Evolutionary conservation across 108 stramenopile genomes (phyloP).

Genomic region (Seminavis robusta): DNA sequence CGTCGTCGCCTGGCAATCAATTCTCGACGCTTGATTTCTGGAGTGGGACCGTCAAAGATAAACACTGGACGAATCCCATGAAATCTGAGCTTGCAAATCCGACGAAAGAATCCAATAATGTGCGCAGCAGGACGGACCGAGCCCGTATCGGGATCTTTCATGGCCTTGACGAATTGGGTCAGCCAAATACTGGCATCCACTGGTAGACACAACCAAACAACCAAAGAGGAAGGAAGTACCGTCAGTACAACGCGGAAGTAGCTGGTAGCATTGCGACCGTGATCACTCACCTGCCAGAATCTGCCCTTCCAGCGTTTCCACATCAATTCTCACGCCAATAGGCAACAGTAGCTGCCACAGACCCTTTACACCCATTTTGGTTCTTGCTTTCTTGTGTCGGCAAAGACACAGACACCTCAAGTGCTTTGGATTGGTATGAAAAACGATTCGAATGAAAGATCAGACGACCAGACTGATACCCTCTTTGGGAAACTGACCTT

Average conservation of each 20-base stretch:
- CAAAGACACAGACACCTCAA: too few relatives aligned
- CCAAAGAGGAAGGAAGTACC: too few relatives aligned
- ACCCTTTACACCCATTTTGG: slow-evolving; percentile 87
- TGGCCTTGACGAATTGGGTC: slow-evolving; percentile 97
- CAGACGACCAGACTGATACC: too few relatives aligned
- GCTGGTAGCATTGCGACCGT: too few relatives aligned
- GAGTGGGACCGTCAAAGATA: slow-evolving; percentile 97
- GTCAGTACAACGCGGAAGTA: too few relatives aligned
- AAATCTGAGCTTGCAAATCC: slow-evolving; percentile 91
- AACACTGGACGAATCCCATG: slow-evolving; percentile 95
- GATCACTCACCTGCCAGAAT: too few relatives aligned
- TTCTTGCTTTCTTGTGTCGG: background rate
- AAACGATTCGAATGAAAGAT: too few relatives aligned
- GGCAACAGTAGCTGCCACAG: slow-evolving; percentile 93
- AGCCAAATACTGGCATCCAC: slow-evolving; percentile 97
- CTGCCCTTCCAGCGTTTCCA: slow-evolving; percentile 94
- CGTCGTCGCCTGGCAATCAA: slow-evolving; percentile 52
- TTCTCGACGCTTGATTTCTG: slow-evolving; percentile 87
- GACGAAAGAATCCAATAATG: slow-evolving; percentile 89
- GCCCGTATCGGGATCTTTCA: slow-evolving; percentile 91
- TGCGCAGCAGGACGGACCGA: slow-evolving; percentile 86
- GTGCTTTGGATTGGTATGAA: too few relatives aligned
- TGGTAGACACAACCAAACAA: too few relatives aligned
- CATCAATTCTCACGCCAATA: slow-evolving; percentile 90
- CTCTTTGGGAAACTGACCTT: too few relatives aligned